Evolutionary conservation across 345 rosid genomes (phyloP).

Genomic region (Mercurialis annua): DNA sequence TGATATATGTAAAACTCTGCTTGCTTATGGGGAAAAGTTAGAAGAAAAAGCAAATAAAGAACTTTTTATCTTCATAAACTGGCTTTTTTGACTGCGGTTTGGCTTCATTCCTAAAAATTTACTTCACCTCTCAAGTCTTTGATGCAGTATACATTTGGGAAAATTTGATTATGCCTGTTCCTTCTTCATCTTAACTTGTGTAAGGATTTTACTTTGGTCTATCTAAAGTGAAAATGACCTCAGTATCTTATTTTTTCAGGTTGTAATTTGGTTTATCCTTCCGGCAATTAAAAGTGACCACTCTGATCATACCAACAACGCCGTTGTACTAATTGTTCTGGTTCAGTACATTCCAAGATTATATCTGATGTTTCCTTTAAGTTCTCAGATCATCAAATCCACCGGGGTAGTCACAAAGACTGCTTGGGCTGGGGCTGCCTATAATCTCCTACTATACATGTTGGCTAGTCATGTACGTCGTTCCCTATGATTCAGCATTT

Average conservation of each 20-base stretch:
- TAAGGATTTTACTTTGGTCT: background rate
- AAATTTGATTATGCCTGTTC: background rate
- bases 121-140: background rate
- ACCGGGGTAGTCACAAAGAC: conserved; percentile 79
- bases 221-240: conserved; percentile 6
- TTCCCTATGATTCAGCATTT: too few species aligned
- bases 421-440: conserved; percentile 98
- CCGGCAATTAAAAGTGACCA: conserved; percentile 60
- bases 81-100: background rate
- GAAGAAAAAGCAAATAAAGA: background rate
- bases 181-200: background rate
- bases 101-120: background rate
- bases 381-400: conserved; percentile 62
- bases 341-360: conserved; percentile 74
- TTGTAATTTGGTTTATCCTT: conserved; percentile 76
- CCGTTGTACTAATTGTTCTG: conserved; percentile 72
- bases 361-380: conserved; percentile 70
- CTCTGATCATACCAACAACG: conserved; percentile 66
- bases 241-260: conserved; percentile 37
- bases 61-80: background rate
- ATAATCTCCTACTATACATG: conserved; percentile 74
- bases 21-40: background rate
- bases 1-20: background rate
- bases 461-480: conserved; percentile 84
- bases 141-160: background rate